Base-by-base conservation (phyloP, 257 asterid genomes). In the Primulina tabacum region DNA sequence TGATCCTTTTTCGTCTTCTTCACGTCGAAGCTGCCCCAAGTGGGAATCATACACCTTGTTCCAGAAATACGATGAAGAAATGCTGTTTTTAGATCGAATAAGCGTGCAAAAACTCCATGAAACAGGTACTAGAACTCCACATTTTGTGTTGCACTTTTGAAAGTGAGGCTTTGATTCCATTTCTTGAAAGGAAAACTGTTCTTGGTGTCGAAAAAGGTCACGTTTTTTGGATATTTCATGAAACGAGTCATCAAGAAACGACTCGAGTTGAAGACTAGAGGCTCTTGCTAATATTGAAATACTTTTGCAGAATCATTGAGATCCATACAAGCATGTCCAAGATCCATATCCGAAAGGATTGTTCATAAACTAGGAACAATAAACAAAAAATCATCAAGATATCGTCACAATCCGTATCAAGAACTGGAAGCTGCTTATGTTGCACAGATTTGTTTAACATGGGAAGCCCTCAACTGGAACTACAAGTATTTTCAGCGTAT, bases 381-480 rank as follows among this genome's bases (percentile, higher is more conserved):
- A 9, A 73, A 78, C 77, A 74, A 70, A 30, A 82, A 52, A 59
- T 65, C 89, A 2, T 67, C 85, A 0, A 85, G 80, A 35, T 86
- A 61, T 62, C 70, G 75, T 0, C 82, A 72, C 66, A 88, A 90
- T 64, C 92, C 97, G 0, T 88, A 90, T 67, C 90, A 83, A 2
- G 96, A 88, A 59, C 76, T 92, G 18, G 98, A 92, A 71, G 82
- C 82, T 14, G 92, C 98, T 6, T 92, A 92, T 62, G 96, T 92
- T 5, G 98, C 97, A 35, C 98, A 92, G 67, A 87, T 92, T 32
- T 90, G 97, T 68, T 67, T 86, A 50, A 87, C 98, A 28, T 92
- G 97, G 98, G 98, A 92, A 81, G 98, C 95, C 37, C 79, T 92
- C 30, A 90, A 83, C 77, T 92, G 97, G 97, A 92, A 92, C 32